Conservation (phyloP, 208 protist species). For the Trypanosomatidae sp. region DNA sequence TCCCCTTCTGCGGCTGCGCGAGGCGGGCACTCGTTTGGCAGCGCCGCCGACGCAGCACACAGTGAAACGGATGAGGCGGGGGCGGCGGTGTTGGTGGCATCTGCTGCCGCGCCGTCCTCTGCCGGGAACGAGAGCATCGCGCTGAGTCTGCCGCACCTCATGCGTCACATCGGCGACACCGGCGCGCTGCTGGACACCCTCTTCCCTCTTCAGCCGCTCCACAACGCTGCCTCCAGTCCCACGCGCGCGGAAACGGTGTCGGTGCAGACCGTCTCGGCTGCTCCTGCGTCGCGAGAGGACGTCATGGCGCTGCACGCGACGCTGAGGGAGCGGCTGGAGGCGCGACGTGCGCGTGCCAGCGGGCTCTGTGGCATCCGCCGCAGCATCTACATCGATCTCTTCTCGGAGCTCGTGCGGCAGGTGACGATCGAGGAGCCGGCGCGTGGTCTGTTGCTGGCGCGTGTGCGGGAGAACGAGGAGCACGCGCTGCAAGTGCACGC, state of each 20-base stretch:
- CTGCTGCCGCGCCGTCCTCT: slow-evolving; percentile 8
- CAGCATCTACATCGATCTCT: slow-evolving; percentile 97
- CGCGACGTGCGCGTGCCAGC: slow-evolving; percentile 92
- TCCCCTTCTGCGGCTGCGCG: slow-evolving; percentile 10
- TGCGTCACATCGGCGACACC: slow-evolving; percentile 34
- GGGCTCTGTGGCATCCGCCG: slow-evolving; percentile 97
- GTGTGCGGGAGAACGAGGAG: slow-evolving; percentile 95
- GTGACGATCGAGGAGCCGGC: slow-evolving; percentile 98
- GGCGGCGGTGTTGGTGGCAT: too few relatives aligned
- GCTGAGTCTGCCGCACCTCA: slow-evolving; percentile 34
- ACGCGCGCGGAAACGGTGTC: not conserved
- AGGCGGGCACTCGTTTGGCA: too few relatives aligned
- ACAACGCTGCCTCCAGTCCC: not conserved
- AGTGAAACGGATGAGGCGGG: too few relatives aligned
- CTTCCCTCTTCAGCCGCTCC: slow-evolving; percentile 35
- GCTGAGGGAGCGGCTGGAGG: slow-evolving; percentile 87
- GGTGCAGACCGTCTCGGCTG: slow-evolving; percentile 59
- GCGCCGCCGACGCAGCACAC: too few relatives aligned
- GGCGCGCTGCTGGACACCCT: slow-evolving; percentile 56
- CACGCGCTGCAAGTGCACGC: slow-evolving; percentile 59
- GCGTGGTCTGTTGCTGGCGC: slow-evolving; percentile 96
- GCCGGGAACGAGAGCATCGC: not conserved
- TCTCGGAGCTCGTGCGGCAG: slow-evolving; percentile 97
- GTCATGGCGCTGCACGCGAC: slow-evolving; percentile 87
- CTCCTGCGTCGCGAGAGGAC: slow-evolving; percentile 60